These are phyloP conservation scores for Hirsutella minnesotensis DNA, from an alignment of 2,329 filamentous ascomycete species.

Conservation along the genomic window DNA sequence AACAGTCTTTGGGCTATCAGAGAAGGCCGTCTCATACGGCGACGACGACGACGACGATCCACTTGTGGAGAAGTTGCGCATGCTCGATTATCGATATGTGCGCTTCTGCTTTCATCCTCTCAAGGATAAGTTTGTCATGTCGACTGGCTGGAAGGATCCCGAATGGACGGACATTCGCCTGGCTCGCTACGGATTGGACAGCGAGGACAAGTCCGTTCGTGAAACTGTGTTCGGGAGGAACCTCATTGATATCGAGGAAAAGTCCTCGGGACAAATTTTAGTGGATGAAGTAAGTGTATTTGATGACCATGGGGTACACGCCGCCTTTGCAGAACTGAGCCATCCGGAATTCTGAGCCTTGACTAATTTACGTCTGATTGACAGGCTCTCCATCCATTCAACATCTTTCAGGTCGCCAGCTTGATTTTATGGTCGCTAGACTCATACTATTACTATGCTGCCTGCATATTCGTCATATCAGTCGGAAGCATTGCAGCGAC, in stretches of 20 bases:
- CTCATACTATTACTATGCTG: conserved; percentile 94
- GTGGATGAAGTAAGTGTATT: conserved; percentile 67
- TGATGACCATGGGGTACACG: too few relatives aligned
- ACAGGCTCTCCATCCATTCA: conserved; percentile 93
- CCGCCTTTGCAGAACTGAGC: too few relatives aligned
- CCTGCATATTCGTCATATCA: conserved; percentile 91
- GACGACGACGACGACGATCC: conserved; percentile 58
- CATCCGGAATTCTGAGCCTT: not conserved
- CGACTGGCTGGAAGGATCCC: conserved; percentile 89
- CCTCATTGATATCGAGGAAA: conserved; percentile 85
- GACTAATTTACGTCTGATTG: too few relatives aligned
- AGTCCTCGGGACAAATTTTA: conserved; percentile 69
- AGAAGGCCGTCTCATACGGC: conserved; percentile 43
- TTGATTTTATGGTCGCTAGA: conserved; percentile 90
- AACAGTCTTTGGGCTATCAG: conserved; percentile 54
- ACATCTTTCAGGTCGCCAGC: conserved; percentile 95
- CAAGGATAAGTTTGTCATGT: conserved; percentile 78
- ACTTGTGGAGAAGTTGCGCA: conserved; percentile 60
- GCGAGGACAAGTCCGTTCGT: conserved; percentile 73
- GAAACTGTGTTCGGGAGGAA: conserved; percentile 85
- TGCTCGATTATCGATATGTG: conserved; percentile 87
- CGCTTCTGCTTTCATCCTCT: conserved; percentile 83
- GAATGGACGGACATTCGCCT: conserved; percentile 68
- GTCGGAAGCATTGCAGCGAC: conserved; percentile 84
- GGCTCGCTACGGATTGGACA: conserved; percentile 71